These are phyloP conservation scores for Penicillium verrucosum DNA, from an alignment of 2,329 filamentous ascomycete species.

Conservation along the genomic window DNA sequence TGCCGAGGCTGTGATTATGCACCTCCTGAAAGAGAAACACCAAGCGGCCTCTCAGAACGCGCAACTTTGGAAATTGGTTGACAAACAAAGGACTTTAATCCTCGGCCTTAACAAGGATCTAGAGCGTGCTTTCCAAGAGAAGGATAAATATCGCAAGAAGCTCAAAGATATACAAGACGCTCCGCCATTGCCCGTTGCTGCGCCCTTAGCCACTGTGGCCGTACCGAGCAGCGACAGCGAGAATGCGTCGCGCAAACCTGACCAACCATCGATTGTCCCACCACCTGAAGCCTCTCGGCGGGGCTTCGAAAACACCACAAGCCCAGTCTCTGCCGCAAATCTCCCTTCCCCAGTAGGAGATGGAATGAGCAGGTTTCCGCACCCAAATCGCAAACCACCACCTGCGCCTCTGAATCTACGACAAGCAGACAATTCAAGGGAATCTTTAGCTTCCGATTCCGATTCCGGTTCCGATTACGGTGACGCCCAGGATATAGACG, in stretches of 20 bases:
- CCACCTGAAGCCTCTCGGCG: constrained; percentile 4
- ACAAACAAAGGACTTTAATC: constrained; percentile 94
- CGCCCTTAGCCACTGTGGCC: constrained; percentile 5
- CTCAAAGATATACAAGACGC: constrained; percentile 68
- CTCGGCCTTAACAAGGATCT: constrained; percentile 91
- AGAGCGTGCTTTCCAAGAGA: constrained; percentile 85
- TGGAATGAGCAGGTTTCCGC: constrained; percentile 41
- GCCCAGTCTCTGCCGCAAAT: constrained; percentile 20
- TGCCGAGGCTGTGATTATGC: constrained; percentile 81
- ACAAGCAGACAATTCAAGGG: constrained; percentile 43
- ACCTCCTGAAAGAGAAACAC: constrained; percentile 87
- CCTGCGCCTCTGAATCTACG: constrained; percentile 78
- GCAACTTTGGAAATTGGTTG: constrained; percentile 91
- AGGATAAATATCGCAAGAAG: constrained; percentile 89
- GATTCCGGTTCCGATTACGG: constrained; percentile 81
- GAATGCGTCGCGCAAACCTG: background rate
- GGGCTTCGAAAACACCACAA: constrained; percentile 17
- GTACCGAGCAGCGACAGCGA: constrained; percentile 3
- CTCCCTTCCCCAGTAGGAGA: constrained; percentile 15
- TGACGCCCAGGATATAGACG: constrained; percentile 68
- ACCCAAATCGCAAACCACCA: constrained; percentile 73
- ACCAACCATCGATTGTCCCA: constrained; percentile 8
- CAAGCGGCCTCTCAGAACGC: constrained; percentile 83
- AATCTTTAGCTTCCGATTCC: constrained; percentile 44
- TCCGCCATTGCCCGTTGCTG: constrained; percentile 33